Conservation (phyloP, 2,329 filamentous ascomycete genomes). For the Pezizomycotina sp. region DNA sequence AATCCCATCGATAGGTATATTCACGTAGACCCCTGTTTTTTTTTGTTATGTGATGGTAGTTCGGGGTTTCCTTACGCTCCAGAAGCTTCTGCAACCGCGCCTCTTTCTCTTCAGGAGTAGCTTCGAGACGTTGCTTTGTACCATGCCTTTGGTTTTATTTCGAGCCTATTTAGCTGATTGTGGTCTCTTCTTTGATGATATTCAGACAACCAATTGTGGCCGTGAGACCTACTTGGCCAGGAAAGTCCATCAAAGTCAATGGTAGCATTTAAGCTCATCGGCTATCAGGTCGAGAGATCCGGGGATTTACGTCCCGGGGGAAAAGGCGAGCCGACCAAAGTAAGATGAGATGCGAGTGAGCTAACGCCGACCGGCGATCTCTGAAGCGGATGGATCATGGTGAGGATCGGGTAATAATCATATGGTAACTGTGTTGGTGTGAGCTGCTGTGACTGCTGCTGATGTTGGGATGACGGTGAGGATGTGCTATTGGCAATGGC, state of each 20-base stretch:
- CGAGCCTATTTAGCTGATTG: background rate
- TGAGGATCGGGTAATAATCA: no score
- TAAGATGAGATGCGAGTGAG: background rate
- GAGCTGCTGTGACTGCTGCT: no score
- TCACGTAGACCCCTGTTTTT: no score
- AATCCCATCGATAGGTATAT: background rate
- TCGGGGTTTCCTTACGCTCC: slow-evolving; percentile 34
- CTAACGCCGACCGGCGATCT: slow-evolving; percentile 1
- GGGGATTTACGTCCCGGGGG: slow-evolving; percentile 17
- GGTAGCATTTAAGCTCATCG: slow-evolving; percentile 36
- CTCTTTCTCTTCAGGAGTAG: slow-evolving; percentile 37
- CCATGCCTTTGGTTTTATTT: slow-evolving; percentile 33
- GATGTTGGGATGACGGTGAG: slow-evolving; percentile 12
- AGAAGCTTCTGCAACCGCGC: slow-evolving; percentile 41
- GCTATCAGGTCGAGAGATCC: slow-evolving; percentile 31
- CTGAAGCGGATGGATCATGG: slow-evolving; percentile 6
- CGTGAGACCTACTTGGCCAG: slow-evolving; percentile 34
- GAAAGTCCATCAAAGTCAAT: slow-evolving; percentile 41
- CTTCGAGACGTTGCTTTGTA: slow-evolving; percentile 46
- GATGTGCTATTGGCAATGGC: slow-evolving; percentile 19
- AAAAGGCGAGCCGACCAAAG: slow-evolving; percentile 6
- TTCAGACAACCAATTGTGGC: background rate
- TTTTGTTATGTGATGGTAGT: background rate
- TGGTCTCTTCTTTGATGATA: slow-evolving; percentile 9
- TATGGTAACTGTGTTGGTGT: no score